Percentiles rank a stretch among this genome's conserved stretches.
phyloP scores from a whole-genome alignment of 1,284 basidiomycete genomes.

The Schizophyllum amplum region DNA sequence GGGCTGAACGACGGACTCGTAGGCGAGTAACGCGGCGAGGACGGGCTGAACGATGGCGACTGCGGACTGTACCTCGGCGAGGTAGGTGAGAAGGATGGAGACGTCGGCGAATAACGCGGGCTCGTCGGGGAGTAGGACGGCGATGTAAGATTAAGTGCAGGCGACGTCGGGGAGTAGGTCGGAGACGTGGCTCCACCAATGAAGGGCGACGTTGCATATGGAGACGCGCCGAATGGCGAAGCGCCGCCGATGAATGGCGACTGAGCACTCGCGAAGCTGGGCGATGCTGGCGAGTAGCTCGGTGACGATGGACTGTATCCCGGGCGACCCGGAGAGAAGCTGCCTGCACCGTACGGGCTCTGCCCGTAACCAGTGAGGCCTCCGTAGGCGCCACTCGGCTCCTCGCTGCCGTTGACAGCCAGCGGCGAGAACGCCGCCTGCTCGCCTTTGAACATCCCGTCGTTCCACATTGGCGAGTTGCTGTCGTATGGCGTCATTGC shows the following conservation, averaged over 20 bases:
- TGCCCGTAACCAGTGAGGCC: conserved; percentile 70
- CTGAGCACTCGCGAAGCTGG: conserved; percentile 65
- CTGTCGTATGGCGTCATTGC: conserved; percentile 94
- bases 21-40: conserved; percentile 78
- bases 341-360: conserved; percentile 72
- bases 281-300: conserved; percentile 84
- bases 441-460: conserved; percentile 67
- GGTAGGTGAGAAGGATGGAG: conserved; percentile 81
- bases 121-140: conserved; percentile 86
- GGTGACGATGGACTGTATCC: conserved; percentile 81
- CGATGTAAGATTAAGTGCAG: conserved; percentile 71
- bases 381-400: conserved; percentile 51
- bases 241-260: conserved; percentile 70
- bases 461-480: conserved; percentile 76
- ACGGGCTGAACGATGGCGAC: conserved; percentile 81
- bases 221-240: conserved; percentile 75
- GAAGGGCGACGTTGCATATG: conserved; percentile 75
- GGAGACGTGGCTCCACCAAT: conserved; percentile 67
- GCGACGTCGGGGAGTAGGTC: conserved; percentile 82
- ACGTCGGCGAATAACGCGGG: conserved; percentile 79
- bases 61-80: conserved; percentile 76
- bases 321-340: conserved; percentile 72
- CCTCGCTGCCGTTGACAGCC: conserved; percentile 82
- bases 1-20: conserved; percentile 84
- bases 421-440: conserved; percentile 92